A percentile compares a stretch with the other conserved stretches of the same genome.
Conservation (phyloP, 129 eudicot genomes). For the Rutidosis leptorrhynchoides region DNA sequence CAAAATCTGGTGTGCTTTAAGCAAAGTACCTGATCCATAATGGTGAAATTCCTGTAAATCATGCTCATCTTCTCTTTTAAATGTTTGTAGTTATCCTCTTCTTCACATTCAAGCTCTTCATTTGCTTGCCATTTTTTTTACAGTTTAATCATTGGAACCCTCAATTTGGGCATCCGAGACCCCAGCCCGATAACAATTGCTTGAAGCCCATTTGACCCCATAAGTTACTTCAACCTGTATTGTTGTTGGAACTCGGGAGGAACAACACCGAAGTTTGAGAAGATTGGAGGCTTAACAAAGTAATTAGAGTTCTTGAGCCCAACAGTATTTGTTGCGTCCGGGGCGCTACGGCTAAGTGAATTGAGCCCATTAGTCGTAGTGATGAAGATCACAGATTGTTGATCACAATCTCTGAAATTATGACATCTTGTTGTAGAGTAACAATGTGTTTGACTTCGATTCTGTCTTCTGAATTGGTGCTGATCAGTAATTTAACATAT, state of each 20-base stretch:
- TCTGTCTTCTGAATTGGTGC: conserved; percentile 37
- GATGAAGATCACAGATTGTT: conserved; percentile 47
- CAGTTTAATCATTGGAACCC: not conserved
- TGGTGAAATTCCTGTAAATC: conserved; percentile 67
- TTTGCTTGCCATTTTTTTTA: conserved; percentile 21
- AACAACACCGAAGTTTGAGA: conserved; percentile 51
- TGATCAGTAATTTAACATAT: conserved; percentile 29
- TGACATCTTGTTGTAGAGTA: conserved; percentile 48
- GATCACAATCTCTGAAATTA: conserved; percentile 57
- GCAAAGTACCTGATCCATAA: conserved; percentile 71
- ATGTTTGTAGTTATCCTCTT: conserved; percentile 67
- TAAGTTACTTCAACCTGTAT: conserved; percentile 20
- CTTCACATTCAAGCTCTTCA: conserved; percentile 66
- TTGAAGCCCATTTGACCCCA: conserved; percentile 33
- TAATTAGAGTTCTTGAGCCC: conserved; percentile 76
- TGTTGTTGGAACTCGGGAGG: conserved; percentile 51
- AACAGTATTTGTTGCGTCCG: conserved; percentile 72
- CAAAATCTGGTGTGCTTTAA: not conserved
- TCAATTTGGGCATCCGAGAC: conserved; percentile 12
- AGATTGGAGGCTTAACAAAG: conserved; percentile 54
- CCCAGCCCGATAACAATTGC: conserved; percentile 44
- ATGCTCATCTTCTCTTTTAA: conserved; percentile 61
- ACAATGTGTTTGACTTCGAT: conserved; percentile 56
- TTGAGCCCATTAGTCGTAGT: conserved; percentile 55
- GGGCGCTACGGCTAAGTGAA: conserved; percentile 90